A percentile compares a stretch with the other conserved stretches of the same genome.
phyloP scores from a whole-genome alignment of 2,329 filamentous ascomycete genomes.

The Tolypocladium amazonense region DNA sequence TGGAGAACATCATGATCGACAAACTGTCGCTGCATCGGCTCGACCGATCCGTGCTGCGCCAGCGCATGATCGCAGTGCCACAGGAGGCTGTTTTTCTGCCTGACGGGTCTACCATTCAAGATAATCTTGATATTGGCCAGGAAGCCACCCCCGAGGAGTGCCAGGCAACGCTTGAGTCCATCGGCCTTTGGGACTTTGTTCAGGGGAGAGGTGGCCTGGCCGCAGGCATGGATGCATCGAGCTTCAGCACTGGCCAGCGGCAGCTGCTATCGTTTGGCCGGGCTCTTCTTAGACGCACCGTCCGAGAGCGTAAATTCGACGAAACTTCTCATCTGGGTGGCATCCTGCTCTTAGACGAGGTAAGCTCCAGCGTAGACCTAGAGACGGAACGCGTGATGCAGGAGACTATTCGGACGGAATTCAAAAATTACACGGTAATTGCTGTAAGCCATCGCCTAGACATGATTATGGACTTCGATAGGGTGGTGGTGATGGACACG shows the following conservation, averaged over 20 bases:
- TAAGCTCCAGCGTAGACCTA: background rate
- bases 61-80: background rate
- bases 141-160: background rate
- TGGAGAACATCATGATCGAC: background rate
- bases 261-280: background rate
- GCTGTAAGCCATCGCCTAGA: background rate
- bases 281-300: background rate
- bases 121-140: background rate
- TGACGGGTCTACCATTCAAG: background rate
- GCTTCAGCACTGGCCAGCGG: background rate
- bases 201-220: background rate
- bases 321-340: background rate
- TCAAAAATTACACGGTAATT: background rate
- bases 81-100: background rate
- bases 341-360: background rate
- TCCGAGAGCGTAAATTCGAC: background rate
- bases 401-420: background rate
- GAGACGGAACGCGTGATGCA: background rate
- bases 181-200: background rate
- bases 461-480: background rate
- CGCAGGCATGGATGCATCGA: background rate
- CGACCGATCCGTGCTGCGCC: background rate
- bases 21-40: background rate
- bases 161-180: background rate
- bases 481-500: background rate